Base-by-base conservation (phyloP, 495 filamentous ascomycete species). In the Aspergillus egyptiacus region DNA sequence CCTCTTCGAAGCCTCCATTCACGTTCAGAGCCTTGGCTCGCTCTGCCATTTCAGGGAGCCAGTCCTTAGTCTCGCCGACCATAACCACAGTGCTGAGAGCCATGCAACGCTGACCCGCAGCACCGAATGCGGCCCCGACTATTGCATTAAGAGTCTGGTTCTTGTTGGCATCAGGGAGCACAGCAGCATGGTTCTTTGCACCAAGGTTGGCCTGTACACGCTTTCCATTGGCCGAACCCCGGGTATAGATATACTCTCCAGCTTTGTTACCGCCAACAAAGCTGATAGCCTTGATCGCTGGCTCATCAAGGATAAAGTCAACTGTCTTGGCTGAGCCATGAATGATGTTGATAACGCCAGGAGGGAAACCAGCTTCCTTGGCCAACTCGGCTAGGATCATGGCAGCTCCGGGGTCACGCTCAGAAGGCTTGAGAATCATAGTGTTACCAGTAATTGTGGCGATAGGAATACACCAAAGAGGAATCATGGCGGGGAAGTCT, bases 401-500 rank as follows among this genome's bases (percentile, higher is more conserved):
- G 24, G 87, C 86, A 15, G 94, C 94, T 42, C 93, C 93, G n/a
- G 93, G 93, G 54, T 97, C 93, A 52, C 93, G 87, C 74, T 99
- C 93, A 0, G 93, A 99, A 3, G 93, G 93, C 79, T 99, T 99
- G 48, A 99, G 69, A 57, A 99, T 81, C 51, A 97, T 70, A 22
- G 87, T 93, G 73, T 99, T 99, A 40, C 93, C 94, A 9, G 89
- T 94, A 2, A 94, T 80, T 10, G 90, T 96, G 32, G 93, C 94
- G 61, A 97, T 82, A 15, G 93, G 94, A 46, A 97, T 94, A 45
- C 79, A 94, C 93, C 93, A 99, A 7, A 99, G 75, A 15, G 93
- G 93, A 68, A 99, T 99, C 93, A 99, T 99, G 55, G 93, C 93
- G 33, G 93, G 93, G 74, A 99, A 99, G 74, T 98, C 53, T 51